phyloP scores from a whole-genome alignment of 2,329 filamentous ascomycete species.

The Xylariaceae sp. region DNA sequence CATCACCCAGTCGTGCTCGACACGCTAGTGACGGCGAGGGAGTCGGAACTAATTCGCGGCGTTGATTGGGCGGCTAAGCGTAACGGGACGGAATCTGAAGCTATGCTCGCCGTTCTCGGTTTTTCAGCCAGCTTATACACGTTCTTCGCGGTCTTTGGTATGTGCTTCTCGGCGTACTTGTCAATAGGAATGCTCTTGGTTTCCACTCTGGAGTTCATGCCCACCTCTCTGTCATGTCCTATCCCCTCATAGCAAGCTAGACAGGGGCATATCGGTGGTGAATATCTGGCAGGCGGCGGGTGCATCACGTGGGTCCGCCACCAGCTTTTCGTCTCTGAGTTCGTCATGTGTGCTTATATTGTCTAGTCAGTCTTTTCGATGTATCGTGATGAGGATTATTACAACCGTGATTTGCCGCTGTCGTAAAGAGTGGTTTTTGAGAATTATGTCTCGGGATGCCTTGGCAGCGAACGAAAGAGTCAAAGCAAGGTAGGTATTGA shows the following conservation, averaged over 20 bases:
- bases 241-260: slow-evolving; percentile 33
- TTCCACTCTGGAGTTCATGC: slow-evolving; percentile 14
- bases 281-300: slow-evolving; percentile 15
- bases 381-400: background rate
- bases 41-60: slow-evolving; percentile 23
- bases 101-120: slow-evolving; percentile 28
- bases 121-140: slow-evolving; percentile 21
- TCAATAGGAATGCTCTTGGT: slow-evolving; percentile 2
- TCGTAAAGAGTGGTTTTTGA: background rate
- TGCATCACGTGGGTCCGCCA: slow-evolving; percentile 30
- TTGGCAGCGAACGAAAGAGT: background rate
- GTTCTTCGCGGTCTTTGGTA: background rate
- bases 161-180: slow-evolving; percentile 12
- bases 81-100: slow-evolving; percentile 33
- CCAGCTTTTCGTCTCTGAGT: slow-evolving; percentile 28
- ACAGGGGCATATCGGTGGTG: slow-evolving; percentile 32
- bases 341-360: slow-evolving; percentile 16
- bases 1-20: background rate
- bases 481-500: background rate
- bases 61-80: slow-evolving; percentile 19
- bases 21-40: background rate
- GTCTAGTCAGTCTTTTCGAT: background rate
- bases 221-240: slow-evolving; percentile 20
- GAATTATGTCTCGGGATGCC: background rate
- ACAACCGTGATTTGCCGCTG: background rate